These are phyloP conservation scores for Ustilago loliicola DNA, from an alignment of 1,284 basidiomycete species.

Conservation along the genomic window DNA sequence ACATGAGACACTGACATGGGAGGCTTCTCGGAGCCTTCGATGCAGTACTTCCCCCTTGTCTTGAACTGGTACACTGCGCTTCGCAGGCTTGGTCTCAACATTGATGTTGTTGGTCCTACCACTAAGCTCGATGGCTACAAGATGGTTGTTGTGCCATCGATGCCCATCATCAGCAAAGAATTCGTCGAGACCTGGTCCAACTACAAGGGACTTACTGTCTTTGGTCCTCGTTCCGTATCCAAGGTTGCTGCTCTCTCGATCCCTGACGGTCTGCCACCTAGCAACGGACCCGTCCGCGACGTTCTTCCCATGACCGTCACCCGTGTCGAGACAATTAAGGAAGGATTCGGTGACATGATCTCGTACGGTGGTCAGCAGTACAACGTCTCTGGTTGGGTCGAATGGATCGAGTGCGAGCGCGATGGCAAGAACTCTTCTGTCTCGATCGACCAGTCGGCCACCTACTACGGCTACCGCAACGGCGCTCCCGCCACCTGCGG, in stretches of 20 bases:
- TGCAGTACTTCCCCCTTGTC: conserved; percentile 49
- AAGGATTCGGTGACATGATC: conserved; percentile 45
- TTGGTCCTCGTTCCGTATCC: conserved; percentile 49
- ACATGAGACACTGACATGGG: conserved; percentile 33
- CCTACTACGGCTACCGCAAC: conserved; percentile 48
- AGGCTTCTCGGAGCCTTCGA: conserved; percentile 41
- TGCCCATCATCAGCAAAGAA: conserved; percentile 45
- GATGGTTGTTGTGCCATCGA: conserved; percentile 51
- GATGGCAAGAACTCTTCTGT: conserved; percentile 40
- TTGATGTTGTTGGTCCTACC: conserved; percentile 49
- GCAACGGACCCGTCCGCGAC: conserved; percentile 39
- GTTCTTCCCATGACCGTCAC: conserved; percentile 49
- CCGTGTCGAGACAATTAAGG: conserved; percentile 48
- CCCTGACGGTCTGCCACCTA: conserved; percentile 49
- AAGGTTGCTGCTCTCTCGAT: conserved; percentile 52
- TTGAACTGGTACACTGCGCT: conserved; percentile 51
- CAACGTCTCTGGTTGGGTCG: conserved; percentile 50
- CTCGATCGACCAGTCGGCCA: conserved; percentile 24
- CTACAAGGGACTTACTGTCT: conserved; percentile 44
- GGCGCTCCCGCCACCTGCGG: conserved; percentile 46
- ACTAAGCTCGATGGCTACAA: conserved; percentile 44
- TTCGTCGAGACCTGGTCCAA: conserved; percentile 35
- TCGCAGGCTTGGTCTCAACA: conserved; percentile 51
- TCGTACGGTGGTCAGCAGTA: conserved; percentile 41
- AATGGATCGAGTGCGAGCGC: conserved; percentile 56